phyloP scores from a whole-genome alignment of 2,329 filamentous ascomycete genomes.

The Truncatella angustata region DNA sequence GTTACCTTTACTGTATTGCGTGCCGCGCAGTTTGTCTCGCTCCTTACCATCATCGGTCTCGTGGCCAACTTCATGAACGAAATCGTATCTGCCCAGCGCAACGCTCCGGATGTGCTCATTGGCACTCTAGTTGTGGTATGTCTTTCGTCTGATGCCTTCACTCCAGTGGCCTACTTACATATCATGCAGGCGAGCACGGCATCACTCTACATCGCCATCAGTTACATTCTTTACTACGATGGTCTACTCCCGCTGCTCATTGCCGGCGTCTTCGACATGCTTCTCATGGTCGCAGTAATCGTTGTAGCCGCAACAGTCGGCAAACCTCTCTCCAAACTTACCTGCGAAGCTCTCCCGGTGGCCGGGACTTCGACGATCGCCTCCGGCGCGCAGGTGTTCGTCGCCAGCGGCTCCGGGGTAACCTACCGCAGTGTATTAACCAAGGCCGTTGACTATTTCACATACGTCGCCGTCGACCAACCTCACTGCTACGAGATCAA shows the following conservation, averaged over 20 bases:
- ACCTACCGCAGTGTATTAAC: slow-evolving; percentile 20
- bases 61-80: slow-evolving; percentile 78
- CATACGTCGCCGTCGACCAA: slow-evolving; percentile 51
- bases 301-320: slow-evolving; percentile 76
- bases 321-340: slow-evolving; percentile 74
- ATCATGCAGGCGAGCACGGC: slow-evolving; percentile 69
- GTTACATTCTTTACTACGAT: slow-evolving; percentile 79
- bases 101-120: slow-evolving; percentile 70
- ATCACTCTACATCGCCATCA: slow-evolving; percentile 74
- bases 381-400: slow-evolving; percentile 6
- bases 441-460: slow-evolving; percentile 37
- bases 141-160: no score
- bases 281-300: slow-evolving; percentile 74
- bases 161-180: slow-evolving; percentile 13
- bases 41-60: slow-evolving; percentile 77
- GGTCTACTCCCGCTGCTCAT: slow-evolving; percentile 73
- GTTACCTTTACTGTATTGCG: slow-evolving; percentile 76
- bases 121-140: slow-evolving; percentile 78
- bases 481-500: slow-evolving; percentile 81
- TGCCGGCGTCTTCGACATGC: slow-evolving; percentile 61
- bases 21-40: slow-evolving; percentile 65
- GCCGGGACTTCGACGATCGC: slow-evolving; percentile 37
- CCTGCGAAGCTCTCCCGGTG: slow-evolving; percentile 58
- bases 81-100: slow-evolving; percentile 64
- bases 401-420: slow-evolving; percentile 21